Evolutionary conservation across 1,284 basidiomycete genomes (phyloP).

Genomic region (Mycosarcoma maydis): DNA sequence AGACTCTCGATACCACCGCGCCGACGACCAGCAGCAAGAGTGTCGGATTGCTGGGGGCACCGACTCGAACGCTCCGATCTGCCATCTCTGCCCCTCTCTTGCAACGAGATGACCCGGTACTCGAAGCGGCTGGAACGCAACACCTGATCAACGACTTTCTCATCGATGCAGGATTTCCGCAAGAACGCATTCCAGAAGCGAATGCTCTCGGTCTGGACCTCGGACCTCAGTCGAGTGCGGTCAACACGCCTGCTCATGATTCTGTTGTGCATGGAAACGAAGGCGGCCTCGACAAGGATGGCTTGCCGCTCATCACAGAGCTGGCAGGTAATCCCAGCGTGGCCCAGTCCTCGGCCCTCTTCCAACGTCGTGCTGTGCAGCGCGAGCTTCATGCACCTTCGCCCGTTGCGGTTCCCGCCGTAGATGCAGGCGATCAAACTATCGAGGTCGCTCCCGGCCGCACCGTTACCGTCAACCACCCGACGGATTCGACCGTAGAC

Average conservation of each 20-base stretch:
- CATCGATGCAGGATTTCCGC: conserved; percentile 39
- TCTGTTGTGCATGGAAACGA: not conserved
- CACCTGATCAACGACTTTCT: conserved; percentile 46
- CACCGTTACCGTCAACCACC: conserved; percentile 27
- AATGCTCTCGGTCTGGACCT: conserved; percentile 33
- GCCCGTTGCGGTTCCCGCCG: conserved; percentile 35
- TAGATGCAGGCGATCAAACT: conserved; percentile 14
- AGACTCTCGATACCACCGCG: conserved; percentile 13
- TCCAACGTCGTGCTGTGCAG: conserved; percentile 50
- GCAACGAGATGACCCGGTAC: conserved; percentile 34
- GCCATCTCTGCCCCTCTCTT: conserved; percentile 47
- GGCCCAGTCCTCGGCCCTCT: conserved; percentile 40
- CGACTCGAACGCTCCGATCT: conserved; percentile 32
- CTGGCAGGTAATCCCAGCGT: conserved; percentile 19
- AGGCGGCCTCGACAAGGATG: conserved; percentile 2
- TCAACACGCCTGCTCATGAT: conserved; percentile 16
- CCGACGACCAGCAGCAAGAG: conserved; percentile 2
- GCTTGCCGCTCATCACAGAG: conserved; percentile 4
- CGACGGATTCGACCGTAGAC: conserved; percentile 25
- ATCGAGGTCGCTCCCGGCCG: conserved; percentile 16
- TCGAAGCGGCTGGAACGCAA: conserved; percentile 26
- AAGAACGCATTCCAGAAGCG: conserved; percentile 25
- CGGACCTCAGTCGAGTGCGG: conserved; percentile 9
- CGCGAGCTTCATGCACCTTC: conserved; percentile 45
- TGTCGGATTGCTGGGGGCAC: conserved; percentile 15